A percentile compares a stretch with the other conserved stretches of the same genome.
These are phyloP conservation scores for Phytophthora foliorum DNA, from an alignment of 352 stramenopile genomes.

Conservation along the genomic window DNA sequence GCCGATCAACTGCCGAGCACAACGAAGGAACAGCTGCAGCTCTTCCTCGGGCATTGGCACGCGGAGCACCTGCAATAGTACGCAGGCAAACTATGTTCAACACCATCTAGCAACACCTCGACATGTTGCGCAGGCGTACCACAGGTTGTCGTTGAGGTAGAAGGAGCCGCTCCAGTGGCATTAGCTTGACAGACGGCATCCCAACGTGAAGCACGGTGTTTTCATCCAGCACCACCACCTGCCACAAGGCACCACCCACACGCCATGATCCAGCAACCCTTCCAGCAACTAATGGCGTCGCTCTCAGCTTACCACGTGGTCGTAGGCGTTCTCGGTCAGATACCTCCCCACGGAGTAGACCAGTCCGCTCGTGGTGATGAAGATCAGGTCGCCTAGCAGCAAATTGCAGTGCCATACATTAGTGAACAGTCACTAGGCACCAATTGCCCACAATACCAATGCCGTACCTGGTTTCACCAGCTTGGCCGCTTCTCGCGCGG, in stretches of 20 bases:
- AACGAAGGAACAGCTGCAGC: slow-evolving; percentile 64
- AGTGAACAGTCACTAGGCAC: not conserved
- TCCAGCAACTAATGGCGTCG: not conserved
- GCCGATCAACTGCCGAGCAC: slow-evolving; percentile 65
- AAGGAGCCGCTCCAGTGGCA: slow-evolving; percentile 74
- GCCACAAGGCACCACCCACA: not conserved
- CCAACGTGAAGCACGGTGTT: slow-evolving; percentile 72
- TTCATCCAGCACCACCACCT: slow-evolving; percentile 78
- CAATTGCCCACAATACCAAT: not conserved
- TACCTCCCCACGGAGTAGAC: slow-evolving; percentile 75
- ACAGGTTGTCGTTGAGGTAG: slow-evolving; percentile 78
- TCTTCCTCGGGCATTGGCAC: slow-evolving; percentile 58
- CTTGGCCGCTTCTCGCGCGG: slow-evolving; percentile 64
- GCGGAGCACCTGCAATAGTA: slow-evolving; percentile 59
- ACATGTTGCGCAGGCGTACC: slow-evolving; percentile 35
- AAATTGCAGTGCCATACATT: not conserved
- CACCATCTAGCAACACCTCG: not conserved
- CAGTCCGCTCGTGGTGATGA: slow-evolving; percentile 81
- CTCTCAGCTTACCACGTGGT: slow-evolving; percentile 63
- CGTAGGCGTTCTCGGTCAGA: slow-evolving; percentile 74
- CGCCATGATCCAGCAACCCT: not conserved
- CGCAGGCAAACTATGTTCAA: not conserved
- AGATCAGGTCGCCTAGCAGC: slow-evolving; percentile 77
- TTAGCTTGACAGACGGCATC: slow-evolving; percentile 58
- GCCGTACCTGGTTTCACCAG: slow-evolving; percentile 66